Base-by-base conservation (phyloP, 768 basidiomycete genomes). In the Hericium coralloides region DNA sequence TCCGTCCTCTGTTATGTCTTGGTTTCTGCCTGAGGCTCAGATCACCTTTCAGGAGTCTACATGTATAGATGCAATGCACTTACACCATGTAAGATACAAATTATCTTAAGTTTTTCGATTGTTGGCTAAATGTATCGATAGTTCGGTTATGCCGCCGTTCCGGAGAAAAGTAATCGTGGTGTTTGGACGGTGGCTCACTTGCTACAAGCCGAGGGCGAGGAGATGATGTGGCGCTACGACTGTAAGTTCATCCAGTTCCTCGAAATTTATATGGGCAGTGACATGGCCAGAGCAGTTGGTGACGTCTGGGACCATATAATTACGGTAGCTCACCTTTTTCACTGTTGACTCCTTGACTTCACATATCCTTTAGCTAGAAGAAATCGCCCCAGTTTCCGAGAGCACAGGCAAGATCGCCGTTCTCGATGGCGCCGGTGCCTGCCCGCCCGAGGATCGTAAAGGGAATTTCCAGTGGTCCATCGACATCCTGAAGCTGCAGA, bases 381-480 rank as follows among this genome's bases (percentile, higher is more conserved):
- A 54, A 41, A 54, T 54, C n/a, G 53, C 53, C 9, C 23, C 53
- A 1, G 22, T 54, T 8, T 20, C n/a, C 14, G 41, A 41, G 14
- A 54, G 53, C 26, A 54, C 53, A 17, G 53, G 53, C 22, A 41
- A 45, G 25, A 39, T 54, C 26, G 53, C 25, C 17, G 39, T 54
- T 12, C n/a, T 54, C 38, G 53, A 54, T 26, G 53, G 53, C 41
- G 38, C 53, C 20, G 53, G 53, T 9, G 53, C 53, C 7, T 54
- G 53, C 53, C 53, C 53, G 18, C 53, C 26, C 17, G 53, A 54
- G 25, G 53, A 54, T 12, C 14, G 39, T 18, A 12, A 22, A 10
- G 38, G 39, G 9, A 41, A 41, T 22, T 14, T 20, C 15, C 18
- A 20, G 12, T 54, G 53, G 53, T 38, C n/a, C 14, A 39, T 41